Percentiles rank a stretch among this genome's conserved stretches.
phyloP scores from a whole-genome alignment of 495 filamentous ascomycete species.

The Podospora sp. region DNA sequence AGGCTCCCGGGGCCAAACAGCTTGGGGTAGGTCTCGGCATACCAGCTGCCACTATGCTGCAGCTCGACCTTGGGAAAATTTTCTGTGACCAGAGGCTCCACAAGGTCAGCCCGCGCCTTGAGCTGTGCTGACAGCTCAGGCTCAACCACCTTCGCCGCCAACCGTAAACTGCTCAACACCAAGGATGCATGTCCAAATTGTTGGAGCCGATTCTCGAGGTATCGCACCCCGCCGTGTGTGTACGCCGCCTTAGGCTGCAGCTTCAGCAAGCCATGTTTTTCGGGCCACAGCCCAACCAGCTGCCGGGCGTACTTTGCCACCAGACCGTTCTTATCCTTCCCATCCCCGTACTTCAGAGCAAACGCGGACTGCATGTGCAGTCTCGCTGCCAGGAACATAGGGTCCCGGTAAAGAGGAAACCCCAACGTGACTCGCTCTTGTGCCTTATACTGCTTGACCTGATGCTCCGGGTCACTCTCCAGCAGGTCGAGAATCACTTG shows the following conservation, averaged over 20 bases:
- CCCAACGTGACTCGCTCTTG: background rate
- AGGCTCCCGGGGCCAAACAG: background rate
- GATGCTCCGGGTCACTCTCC: conserved; percentile 49
- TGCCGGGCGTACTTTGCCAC: conserved; percentile 39
- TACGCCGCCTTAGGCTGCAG: conserved; percentile 37
- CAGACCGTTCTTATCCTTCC: conserved; percentile 31
- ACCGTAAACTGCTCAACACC: conserved; percentile 44
- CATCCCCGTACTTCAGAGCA: conserved; percentile 28
- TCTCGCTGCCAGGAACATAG: conserved; percentile 39
- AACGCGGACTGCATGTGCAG: conserved; percentile 45
- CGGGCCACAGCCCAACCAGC: conserved; percentile 43
- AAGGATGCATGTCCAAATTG: conserved; percentile 36
- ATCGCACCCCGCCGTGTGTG: conserved; percentile 25
- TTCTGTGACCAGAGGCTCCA: conserved; percentile 31
- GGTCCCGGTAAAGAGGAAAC: conserved; percentile 40
- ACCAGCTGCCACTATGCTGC: no score
- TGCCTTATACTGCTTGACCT: conserved; percentile 15
- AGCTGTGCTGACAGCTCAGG: conserved; percentile 33
- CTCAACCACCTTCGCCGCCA: conserved; percentile 41
- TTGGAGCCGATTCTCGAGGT: conserved; percentile 30
- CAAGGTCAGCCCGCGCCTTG: conserved; percentile 29
- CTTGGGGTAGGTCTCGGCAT: background rate
- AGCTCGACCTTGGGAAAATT: conserved; percentile 22
- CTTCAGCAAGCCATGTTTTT: conserved; percentile 33
- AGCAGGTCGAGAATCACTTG: conserved; percentile 55